phyloP scores from a whole-genome alignment of 345 rosid species.

The Balakata baccata region DNA sequence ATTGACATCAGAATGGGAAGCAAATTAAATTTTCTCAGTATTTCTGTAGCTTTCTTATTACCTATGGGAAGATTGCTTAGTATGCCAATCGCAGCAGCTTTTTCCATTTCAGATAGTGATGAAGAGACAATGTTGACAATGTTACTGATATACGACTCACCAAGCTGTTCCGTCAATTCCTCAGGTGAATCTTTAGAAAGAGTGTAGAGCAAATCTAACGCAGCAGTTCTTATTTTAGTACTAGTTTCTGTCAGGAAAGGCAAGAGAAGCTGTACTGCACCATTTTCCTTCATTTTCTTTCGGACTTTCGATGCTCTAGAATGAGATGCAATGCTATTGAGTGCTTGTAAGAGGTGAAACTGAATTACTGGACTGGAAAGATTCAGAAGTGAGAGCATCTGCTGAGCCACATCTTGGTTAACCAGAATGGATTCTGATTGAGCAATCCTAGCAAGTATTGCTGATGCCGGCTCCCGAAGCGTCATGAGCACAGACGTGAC shows the following conservation, averaged over 20 bases:
- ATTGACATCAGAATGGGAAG: constrained; percentile 45
- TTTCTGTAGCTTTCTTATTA: constrained; percentile 50
- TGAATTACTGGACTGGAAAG: constrained; percentile 54
- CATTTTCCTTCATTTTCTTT: constrained; percentile 61
- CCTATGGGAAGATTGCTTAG: constrained; percentile 48
- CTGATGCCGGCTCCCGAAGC: constrained; percentile 75
- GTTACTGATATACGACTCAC: constrained; percentile 34
- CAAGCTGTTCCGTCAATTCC: constrained; percentile 56
- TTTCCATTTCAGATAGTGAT: constrained; percentile 38
- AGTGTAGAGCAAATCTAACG: constrained; percentile 51
- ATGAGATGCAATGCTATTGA: constrained; percentile 54
- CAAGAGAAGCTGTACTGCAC: constrained; percentile 57
- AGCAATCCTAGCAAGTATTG: constrained; percentile 59
- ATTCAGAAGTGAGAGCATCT: constrained; percentile 71
- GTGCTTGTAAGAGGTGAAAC: constrained; percentile 57
- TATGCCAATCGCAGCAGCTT: constrained; percentile 57
- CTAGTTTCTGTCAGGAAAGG: constrained; percentile 54
- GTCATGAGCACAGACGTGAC: constrained; percentile 79
- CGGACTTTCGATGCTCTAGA: constrained; percentile 48
- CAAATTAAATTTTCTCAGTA: constrained; percentile 37
- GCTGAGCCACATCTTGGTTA: constrained; percentile 58
- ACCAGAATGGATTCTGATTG: constrained; percentile 57
- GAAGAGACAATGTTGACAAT: constrained; percentile 40
- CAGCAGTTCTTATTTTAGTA: constrained; percentile 41
- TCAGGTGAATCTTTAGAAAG: constrained; percentile 46